These are phyloP conservation scores for Endotrypanum monterogeii DNA, from an alignment of 208 protist species.

Conservation along the genomic window DNA sequence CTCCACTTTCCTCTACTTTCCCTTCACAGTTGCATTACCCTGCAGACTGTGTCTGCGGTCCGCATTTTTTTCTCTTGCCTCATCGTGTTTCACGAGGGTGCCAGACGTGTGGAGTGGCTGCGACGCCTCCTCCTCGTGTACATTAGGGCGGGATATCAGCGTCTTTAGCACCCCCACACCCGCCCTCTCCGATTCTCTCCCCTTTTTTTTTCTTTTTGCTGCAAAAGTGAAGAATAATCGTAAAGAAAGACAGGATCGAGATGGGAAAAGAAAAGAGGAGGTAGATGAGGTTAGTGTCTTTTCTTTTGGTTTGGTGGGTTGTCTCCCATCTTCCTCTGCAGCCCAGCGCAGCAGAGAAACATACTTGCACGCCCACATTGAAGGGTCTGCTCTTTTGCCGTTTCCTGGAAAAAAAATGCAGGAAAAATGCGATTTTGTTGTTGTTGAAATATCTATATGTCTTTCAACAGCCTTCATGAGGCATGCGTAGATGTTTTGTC, in stretches of 20 bases:
- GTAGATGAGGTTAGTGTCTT: no score
- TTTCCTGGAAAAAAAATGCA: no score
- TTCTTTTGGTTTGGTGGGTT: no score
- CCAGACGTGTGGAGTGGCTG: background rate
- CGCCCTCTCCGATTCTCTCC: no score
- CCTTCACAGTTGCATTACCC: background rate
- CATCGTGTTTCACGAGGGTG: background rate
- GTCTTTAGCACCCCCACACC: background rate
- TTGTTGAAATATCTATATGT: background rate
- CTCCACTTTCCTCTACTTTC: background rate
- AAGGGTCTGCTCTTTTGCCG: no score
- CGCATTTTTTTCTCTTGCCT: background rate
- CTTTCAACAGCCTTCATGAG: background rate
- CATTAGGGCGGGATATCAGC: background rate
- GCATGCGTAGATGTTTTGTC: background rate
- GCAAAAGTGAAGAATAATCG: no score
- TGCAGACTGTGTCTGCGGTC: background rate
- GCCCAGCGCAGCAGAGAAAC: no score
- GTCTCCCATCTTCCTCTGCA: no score
- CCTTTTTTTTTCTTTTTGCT: no score
- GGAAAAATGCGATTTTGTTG: background rate
- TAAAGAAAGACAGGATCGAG: no score
- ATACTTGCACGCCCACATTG: no score
- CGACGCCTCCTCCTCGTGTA: background rate
- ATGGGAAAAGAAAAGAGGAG: no score